phyloP scores from a whole-genome alignment of 2,329 filamentous ascomycete genomes.

The Neofusicoccum sp. region DNA sequence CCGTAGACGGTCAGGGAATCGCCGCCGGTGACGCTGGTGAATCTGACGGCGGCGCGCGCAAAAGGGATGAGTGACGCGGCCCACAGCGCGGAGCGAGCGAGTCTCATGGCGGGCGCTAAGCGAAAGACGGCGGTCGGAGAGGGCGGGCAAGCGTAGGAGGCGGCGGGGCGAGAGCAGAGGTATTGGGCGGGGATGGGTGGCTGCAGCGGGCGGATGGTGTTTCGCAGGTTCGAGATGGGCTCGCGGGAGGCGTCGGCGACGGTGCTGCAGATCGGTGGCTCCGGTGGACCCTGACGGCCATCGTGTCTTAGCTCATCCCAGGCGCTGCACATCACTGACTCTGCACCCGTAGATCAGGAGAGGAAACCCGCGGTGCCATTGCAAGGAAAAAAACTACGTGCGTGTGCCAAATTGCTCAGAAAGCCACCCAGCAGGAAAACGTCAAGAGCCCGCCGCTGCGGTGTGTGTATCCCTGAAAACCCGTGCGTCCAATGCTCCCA shows the following conservation, averaged over 20 bases:
- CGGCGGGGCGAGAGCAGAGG: neutral
- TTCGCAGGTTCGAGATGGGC: neutral
- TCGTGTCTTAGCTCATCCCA: neutral
- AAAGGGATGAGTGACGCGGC: constrained; percentile 37
- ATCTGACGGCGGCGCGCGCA: constrained; percentile 56
- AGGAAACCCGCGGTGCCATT: neutral
- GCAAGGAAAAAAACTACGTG: neutral
- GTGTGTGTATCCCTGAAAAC: neutral
- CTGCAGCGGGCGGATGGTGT: constrained; percentile 3
- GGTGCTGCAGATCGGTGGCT: neutral
- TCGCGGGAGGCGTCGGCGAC: neutral
- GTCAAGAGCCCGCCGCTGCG: neutral
- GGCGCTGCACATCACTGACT: constrained; percentile 6
- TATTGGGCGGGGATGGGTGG: neutral
- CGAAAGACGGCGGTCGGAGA: neutral
- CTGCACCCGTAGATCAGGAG: constrained; percentile 9
- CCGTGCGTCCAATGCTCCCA: constrained; percentile 5
- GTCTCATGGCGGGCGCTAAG: constrained; percentile 6
- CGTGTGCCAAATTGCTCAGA: constrained; percentile 5
- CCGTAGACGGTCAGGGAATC: constrained; percentile 50
- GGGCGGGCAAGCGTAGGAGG: neutral
- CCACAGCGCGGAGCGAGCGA: constrained; percentile 2
- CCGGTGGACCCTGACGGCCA: constrained; percentile 1
- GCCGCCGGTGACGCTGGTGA: constrained; percentile 57
- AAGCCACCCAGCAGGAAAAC: constrained; percentile 4